Evolutionary conservation across 2,329 filamentous ascomycete genomes (phyloP).

Genomic region (Beauveria caledonica): DNA sequence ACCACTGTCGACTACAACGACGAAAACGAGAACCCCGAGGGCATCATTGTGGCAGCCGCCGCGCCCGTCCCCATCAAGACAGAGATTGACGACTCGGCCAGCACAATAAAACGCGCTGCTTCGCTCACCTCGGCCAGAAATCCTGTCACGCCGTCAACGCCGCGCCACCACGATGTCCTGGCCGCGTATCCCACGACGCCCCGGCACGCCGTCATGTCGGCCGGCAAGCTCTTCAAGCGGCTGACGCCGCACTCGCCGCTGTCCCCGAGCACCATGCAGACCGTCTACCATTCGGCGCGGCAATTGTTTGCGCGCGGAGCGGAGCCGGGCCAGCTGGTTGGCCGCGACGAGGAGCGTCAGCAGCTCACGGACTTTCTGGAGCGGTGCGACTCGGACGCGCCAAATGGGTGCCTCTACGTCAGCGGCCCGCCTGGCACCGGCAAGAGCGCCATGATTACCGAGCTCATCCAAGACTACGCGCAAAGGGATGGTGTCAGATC

Average conservation of each 20-base stretch:
- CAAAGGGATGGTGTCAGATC: constrained; percentile 50
- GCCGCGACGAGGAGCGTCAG: constrained; percentile 60
- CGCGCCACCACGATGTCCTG: constrained; percentile 72
- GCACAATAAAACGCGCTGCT: constrained; percentile 20
- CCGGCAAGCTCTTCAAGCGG: constrained; percentile 66
- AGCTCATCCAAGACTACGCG: constrained; percentile 58
- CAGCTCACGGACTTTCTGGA: constrained; percentile 64
- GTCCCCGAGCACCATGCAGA: constrained; percentile 60
- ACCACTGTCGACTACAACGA: constrained; percentile 45
- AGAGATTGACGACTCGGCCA: constrained; percentile 27
- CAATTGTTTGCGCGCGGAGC: constrained; percentile 79
- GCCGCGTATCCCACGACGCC: constrained; percentile 68
- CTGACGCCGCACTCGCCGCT: constrained; percentile 68
- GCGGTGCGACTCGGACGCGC: constrained; percentile 48
- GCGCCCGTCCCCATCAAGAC: constrained; percentile 32
- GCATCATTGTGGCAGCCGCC: constrained; percentile 26
- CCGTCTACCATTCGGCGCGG: constrained; percentile 78
- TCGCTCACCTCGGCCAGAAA: constrained; percentile 32
- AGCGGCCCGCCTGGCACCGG: constrained; percentile 94
- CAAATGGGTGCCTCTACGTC: constrained; percentile 82
- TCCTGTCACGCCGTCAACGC: constrained; percentile 62
- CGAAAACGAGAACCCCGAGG: constrained; percentile 53
- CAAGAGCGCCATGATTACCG: constrained; percentile 87
- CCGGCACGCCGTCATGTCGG: constrained; percentile 72
- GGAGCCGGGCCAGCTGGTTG: constrained; percentile 66